These are phyloP conservation scores for Penicillium sp. DNA, from an alignment of 2,329 filamentous ascomycete species.

Conservation along the genomic window DNA sequence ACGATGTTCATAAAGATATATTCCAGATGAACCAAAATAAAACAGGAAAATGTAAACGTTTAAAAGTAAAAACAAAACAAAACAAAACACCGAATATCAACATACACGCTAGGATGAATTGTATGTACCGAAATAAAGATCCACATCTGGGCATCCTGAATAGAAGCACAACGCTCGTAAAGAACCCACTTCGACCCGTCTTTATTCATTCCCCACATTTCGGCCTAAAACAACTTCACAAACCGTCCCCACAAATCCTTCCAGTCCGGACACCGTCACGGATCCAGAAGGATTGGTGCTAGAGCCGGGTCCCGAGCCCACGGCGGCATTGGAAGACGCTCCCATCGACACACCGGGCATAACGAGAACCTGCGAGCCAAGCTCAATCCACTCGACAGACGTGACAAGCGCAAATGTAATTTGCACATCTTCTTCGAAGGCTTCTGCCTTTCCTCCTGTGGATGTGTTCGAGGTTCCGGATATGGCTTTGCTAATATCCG, in stretches of 20 bases:
- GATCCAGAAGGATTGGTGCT: constrained; percentile 25
- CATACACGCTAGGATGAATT: not conserved
- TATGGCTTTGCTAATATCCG: constrained; percentile 32
- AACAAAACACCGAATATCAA: not conserved
- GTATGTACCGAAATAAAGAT: not conserved
- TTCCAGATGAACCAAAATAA: not conserved
- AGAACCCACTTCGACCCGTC: not conserved
- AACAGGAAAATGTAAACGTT: not conserved
- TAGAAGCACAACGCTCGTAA: not conserved
- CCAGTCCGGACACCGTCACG: constrained; percentile 53
- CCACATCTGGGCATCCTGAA: no score
- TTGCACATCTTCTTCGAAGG: constrained; percentile 34
- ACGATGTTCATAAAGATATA: not conserved
- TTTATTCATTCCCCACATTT: not conserved
- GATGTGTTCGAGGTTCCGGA: constrained; percentile 6
- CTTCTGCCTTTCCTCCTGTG: constrained; percentile 3
- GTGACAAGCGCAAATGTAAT: constrained; percentile 60
- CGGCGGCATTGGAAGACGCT: constrained; percentile 49
- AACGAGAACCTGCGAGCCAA: constrained; percentile 58
- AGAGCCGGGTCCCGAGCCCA: constrained; percentile 50
- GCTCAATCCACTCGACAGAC: constrained; percentile 58
- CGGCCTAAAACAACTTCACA: constrained; percentile 31
- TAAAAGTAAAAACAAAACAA: not conserved
- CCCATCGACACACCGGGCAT: constrained; percentile 58
- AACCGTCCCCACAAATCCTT: constrained; percentile 60